A percentile compares a stretch with the other conserved stretches of the same genome.
Conservation (phyloP, 805 yeast genomes). For the Saturnispora diversa region DNA sequence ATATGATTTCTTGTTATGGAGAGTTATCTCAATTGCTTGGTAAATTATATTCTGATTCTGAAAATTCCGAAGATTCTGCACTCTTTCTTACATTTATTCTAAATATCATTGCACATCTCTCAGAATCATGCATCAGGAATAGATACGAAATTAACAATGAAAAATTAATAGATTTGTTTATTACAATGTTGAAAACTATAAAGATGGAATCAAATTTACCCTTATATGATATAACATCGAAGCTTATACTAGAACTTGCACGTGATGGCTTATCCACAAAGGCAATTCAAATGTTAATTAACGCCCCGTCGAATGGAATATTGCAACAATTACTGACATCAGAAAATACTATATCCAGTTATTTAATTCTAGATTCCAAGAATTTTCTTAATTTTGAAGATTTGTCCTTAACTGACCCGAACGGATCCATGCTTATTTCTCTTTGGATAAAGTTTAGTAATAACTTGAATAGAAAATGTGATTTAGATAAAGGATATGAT, state of each 20-base stretch:
- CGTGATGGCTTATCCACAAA: not conserved
- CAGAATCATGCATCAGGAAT: not conserved
- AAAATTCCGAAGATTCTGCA: not conserved
- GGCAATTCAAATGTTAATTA: not conserved
- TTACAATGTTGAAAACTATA: not conserved
- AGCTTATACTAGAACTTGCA: slow-evolving; percentile 1
- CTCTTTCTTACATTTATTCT: slow-evolving; percentile 1
- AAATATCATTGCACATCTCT: not conserved
- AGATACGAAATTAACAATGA: not conserved
- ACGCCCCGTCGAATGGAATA: not conserved
- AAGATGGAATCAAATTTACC: not conserved
- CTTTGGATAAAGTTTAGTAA: slow-evolving; percentile 20
- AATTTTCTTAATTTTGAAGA: slow-evolving; percentile 11
- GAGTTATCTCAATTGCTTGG: not conserved
- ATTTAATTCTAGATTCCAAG: not conserved
- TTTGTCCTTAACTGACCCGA: slow-evolving; percentile 12
- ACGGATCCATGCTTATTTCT: slow-evolving; percentile 21
- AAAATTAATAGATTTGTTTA: not conserved
- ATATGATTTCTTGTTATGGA: not conserved
- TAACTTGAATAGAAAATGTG: not conserved
- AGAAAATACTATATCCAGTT: not conserved
- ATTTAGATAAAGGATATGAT: not conserved
- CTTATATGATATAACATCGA: not conserved
- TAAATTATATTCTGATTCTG: not conserved
- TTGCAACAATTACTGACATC: not conserved